Conservation (phyloP, 208 protist genomes). For the Leishmania arabica region DNA sequence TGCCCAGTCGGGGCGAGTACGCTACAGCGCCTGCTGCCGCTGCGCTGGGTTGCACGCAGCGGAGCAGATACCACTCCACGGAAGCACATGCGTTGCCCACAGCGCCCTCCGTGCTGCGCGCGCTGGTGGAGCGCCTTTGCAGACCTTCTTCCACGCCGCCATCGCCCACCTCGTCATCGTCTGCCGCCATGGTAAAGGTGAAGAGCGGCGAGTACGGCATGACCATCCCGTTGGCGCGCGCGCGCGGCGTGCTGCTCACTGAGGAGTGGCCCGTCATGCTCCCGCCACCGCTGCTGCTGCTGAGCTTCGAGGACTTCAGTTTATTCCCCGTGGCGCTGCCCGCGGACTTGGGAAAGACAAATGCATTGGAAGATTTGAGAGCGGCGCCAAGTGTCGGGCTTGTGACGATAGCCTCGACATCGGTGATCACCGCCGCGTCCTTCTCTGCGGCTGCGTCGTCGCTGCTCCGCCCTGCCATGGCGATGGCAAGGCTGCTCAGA, state of each 20-base stretch:
- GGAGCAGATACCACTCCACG: slow-evolving; percentile 19
- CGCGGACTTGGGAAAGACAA: not conserved
- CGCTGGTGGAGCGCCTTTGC: slow-evolving; percentile 16
- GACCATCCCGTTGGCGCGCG: not conserved
- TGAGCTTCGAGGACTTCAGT: slow-evolving; percentile 8
- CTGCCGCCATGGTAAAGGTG: slow-evolving; percentile 10
- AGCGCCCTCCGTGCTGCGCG: slow-evolving; percentile 23
- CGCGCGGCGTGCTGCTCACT: slow-evolving; percentile 22
- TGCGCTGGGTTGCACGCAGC: slow-evolving; percentile 21
- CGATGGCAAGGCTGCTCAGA: slow-evolving; percentile 17
- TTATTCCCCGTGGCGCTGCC: not conserved
- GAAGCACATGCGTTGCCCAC: not conserved
- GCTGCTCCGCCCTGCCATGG: not conserved
- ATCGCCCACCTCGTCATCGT: not conserved
- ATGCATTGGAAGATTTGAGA: not conserved
- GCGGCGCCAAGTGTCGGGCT: not conserved
- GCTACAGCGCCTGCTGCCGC: not conserved
- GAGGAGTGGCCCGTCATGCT: slow-evolving; percentile 19
- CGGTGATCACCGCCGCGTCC: not conserved
- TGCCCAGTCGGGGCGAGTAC: slow-evolving; percentile 11
- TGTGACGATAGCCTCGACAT: not conserved
- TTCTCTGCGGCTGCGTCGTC: not conserved
- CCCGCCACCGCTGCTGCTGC: slow-evolving; percentile 1
- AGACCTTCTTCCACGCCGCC: not conserved
- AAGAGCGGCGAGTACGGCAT: slow-evolving; percentile 25